Evolutionary conservation across 768 basidiomycete species (phyloP).

Genomic region (Lactarius tabidus): DNA sequence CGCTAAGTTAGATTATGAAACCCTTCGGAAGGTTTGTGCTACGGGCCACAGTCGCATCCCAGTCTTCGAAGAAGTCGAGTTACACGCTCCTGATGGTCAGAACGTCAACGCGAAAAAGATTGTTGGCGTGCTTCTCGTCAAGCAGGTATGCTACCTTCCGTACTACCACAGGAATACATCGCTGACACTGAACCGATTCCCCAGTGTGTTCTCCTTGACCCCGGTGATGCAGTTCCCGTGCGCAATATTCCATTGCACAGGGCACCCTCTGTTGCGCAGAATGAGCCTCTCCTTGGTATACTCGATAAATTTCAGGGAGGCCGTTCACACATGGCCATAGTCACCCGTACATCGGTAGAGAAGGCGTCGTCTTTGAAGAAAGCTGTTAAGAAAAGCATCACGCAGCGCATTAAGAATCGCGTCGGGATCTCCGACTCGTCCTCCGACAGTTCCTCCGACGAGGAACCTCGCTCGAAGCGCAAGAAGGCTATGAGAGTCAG

Average conservation of each 20-base stretch:
- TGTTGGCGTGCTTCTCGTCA: conserved; percentile 81
- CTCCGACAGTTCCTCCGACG: conserved; percentile 46
- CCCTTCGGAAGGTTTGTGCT: conserved; percentile 38
- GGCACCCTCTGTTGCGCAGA: conserved; percentile 81
- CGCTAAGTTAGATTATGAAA: conserved; percentile 74
- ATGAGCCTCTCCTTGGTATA: conserved; percentile 80
- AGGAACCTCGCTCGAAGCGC: conserved; percentile 29
- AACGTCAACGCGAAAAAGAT: conserved; percentile 71
- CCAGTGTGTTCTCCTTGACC: conserved; percentile 27
- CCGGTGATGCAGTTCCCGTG: conserved; percentile 71
- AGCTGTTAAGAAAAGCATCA: conserved; percentile 74
- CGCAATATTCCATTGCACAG: conserved; percentile 82
- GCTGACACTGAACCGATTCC: neutral
- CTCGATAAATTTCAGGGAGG: conserved; percentile 89
- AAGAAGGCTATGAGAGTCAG: conserved; percentile 22
- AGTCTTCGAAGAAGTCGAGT: conserved; percentile 27
- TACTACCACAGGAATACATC: neutral
- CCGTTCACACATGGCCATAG: conserved; percentile 88
- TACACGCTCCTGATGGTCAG: conserved; percentile 23
- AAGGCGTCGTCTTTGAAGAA: conserved; percentile 76
- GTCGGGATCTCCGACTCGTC: conserved; percentile 52
- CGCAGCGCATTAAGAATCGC: conserved; percentile 68
- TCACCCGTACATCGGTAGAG: conserved; percentile 39
- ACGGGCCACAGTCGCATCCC: conserved; percentile 28
- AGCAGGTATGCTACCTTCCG: conserved; percentile 45